Evolutionary conservation across 2,329 filamentous ascomycete genomes (phyloP).

Genomic region (Sporothrix euskadiensis): DNA sequence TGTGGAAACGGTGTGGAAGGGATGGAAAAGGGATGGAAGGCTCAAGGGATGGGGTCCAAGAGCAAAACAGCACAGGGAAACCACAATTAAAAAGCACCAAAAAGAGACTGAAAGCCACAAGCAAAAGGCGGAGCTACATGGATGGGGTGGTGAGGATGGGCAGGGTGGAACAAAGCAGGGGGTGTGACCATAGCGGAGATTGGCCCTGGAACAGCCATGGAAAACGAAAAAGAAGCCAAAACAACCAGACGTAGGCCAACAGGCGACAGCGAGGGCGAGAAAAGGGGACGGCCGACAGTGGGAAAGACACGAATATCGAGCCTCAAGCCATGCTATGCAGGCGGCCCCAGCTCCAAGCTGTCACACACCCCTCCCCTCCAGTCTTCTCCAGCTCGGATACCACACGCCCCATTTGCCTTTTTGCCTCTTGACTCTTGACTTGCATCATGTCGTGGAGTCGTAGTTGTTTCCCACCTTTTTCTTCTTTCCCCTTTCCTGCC

Average conservation of each 20-base stretch:
- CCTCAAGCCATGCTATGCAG: too few species aligned
- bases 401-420: constrained; percentile 9
- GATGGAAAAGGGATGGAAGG: constrained; percentile 21
- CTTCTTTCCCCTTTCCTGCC: neutral
- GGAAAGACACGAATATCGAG: neutral
- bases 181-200: constrained; percentile 23
- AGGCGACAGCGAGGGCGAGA: neutral
- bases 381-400: neutral
- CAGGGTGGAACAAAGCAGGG: constrained; percentile 17
- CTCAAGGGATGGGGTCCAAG: constrained; percentile 3
- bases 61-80: neutral
- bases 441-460: neutral
- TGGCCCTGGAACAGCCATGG: constrained; percentile 26
- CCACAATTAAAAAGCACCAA: neutral
- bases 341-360: neutral
- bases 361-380: neutral
- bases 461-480: constrained; percentile 6
- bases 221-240: constrained; percentile 22
- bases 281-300: constrained; percentile 9
- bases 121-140: constrained; percentile 16
- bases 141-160: constrained; percentile 13
- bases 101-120: neutral
- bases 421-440: neutral
- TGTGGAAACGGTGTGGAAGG: neutral
- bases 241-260: neutral